Conservation (phyloP, 106 monocot species). For the Phalaenopsis aphrodite region DNA sequence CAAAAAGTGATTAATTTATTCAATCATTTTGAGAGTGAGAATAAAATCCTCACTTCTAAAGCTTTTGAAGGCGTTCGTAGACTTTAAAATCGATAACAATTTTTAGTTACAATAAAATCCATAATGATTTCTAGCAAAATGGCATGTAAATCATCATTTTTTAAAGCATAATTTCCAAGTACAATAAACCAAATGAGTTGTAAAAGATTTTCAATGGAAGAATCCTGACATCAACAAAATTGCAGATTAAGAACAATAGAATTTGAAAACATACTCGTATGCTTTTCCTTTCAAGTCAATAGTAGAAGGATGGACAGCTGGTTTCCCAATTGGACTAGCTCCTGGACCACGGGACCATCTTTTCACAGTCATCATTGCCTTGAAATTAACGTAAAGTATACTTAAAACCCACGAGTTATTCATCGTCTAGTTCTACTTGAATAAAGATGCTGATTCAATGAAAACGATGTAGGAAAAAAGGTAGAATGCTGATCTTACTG, state of each 20-base stretch:
- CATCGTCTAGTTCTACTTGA: not conserved
- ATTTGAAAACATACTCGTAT: constrained; percentile 41
- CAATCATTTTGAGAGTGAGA: too few species aligned
- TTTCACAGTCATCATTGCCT: constrained; percentile 81
- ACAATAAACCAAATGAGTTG: not conserved
- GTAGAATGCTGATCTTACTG: constrained; percentile 13
- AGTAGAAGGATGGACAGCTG: constrained; percentile 58
- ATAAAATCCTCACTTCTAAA: too few species aligned
- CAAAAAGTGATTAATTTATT: not conserved
- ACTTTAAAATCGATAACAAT: too few species aligned
- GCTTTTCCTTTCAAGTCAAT: constrained; percentile 68
- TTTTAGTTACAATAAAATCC: too few species aligned
- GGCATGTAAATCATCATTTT: too few species aligned
- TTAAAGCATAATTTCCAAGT: not conserved
- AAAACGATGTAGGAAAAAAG: not conserved
- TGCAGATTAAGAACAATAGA: not conserved
- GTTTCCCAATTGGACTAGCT: constrained; percentile 46
- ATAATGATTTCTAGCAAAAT: too few species aligned
- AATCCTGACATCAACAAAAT: not conserved
- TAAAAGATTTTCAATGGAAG: not conserved
- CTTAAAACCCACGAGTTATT: not conserved
- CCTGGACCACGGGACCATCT: constrained; percentile 49
- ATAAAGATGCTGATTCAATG: not conserved
- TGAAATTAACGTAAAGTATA: not conserved
- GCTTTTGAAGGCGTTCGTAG: too few species aligned